These are phyloP conservation scores for Ogataea salicorniae DNA, from an alignment of 805 yeast genomes.

Conservation along the genomic window DNA sequence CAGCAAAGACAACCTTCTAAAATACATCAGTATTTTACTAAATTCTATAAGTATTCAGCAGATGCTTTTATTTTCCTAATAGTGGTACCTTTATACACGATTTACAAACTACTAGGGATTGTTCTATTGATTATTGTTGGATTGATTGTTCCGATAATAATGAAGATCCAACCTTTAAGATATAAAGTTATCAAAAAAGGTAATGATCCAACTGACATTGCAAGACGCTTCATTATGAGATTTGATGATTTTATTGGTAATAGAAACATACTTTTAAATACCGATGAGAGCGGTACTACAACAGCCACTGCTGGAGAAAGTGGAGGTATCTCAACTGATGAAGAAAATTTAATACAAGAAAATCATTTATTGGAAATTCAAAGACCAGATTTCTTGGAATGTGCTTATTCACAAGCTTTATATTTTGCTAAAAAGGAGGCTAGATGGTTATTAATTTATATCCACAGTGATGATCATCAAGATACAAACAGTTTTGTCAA, in stretches of 20 bases:
- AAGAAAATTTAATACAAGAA: conserved; percentile 8
- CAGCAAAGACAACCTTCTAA: conserved; percentile 16
- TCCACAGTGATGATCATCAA: conserved; percentile 71
- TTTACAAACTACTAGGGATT: conserved; percentile 17
- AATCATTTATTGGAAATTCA: conserved; percentile 14
- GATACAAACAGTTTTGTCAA: conserved; percentile 48
- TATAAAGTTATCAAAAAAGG: conserved; percentile 17
- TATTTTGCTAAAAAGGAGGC: conserved; percentile 63
- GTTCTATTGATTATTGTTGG: conserved; percentile 18
- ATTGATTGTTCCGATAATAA: conserved; percentile 18
- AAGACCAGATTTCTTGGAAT: conserved; percentile 51
- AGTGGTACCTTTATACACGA: conserved; percentile 23
- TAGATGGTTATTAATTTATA: conserved; percentile 65
- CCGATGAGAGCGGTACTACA: background rate
- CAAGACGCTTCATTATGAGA: conserved; percentile 27
- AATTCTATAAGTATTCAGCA: conserved; percentile 4
- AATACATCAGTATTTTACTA: conserved; percentile 17
- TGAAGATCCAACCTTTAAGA: conserved; percentile 17
- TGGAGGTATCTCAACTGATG: background rate
- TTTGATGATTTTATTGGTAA: conserved; percentile 32
- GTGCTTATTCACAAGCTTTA: conserved; percentile 78
- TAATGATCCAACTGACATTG: conserved; percentile 29
- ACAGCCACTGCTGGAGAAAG: background rate
- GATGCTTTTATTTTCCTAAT: conserved; percentile 16
- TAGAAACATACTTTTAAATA: background rate